Evolutionary conservation across 202 grass and related monocot species (phyloP), one percentile per base, ranked within the genome.

Genomic region (Panicum virgatum): DNA sequence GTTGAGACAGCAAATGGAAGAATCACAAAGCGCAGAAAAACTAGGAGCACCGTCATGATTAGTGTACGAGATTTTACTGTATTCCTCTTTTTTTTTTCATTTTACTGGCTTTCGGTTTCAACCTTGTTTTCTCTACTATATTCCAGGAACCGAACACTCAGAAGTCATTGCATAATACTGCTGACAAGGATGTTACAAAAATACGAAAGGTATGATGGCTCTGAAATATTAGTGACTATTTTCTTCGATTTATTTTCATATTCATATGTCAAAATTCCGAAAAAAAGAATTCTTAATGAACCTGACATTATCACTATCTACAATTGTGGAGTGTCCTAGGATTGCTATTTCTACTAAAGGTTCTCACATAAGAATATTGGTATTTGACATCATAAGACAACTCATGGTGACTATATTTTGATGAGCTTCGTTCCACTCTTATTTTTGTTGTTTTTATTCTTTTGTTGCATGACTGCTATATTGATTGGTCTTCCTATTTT

Each of bases 1-100:
- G 89, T 93, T 74, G 92, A 96, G 81, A 92, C 92, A 81, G 87
- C 87, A 52, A 88, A 90, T 83, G 92, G 92, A 87, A 90, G 80
- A 88, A 89, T 92, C 52, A 95, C 89, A 81, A 98, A 93, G 83
- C 92, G 92, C 87, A 91, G 89, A 86, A 98, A 93, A 87, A 89
- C 91, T 80, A 93, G 81, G 80, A 98, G 87, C 85, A 91, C 92
- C 20, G 86, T 93, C 66, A 86, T 98, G 92, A 88, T 98, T 89
- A 91, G 80, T 83, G 96, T 96, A 96, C 42, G 64, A 40, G 2
- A 9, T 67, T 68, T 65, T 75, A 81, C 64, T 74, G 10, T 43
- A 18, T 58, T 74, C 61, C 46, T 75, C 39, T 34, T 18, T 12
- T 56, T 82, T 38, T 12, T 79, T 86, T 16, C 37, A 69, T 76